A percentile compares a stretch with the other conserved stretches of the same genome.
These are phyloP conservation scores for Syzygium aromaticum DNA, from an alignment of 345 rosid genomes.

Conservation along the genomic window DNA sequence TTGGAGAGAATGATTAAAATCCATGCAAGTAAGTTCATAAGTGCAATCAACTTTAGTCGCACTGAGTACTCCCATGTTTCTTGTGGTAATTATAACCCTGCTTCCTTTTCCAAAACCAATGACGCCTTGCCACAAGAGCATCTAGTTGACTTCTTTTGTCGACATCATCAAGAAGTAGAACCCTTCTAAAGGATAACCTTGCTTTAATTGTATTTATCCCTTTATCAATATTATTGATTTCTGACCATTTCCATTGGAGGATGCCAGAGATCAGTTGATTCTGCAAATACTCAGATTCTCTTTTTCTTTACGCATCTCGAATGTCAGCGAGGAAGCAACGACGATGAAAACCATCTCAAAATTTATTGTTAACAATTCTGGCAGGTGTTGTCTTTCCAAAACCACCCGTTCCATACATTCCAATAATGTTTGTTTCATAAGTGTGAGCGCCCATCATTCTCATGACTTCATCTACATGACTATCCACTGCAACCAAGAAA, in stretches of 20 bases:
- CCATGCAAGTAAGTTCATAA: not conserved
- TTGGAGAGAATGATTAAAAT: not conserved
- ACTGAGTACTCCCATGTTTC: not conserved
- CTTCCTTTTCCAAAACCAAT: not conserved
- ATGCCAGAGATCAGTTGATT: not conserved
- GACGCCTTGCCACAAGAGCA: not conserved
- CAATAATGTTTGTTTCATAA: not conserved
- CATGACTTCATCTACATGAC: not conserved
- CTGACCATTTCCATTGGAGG: not conserved
- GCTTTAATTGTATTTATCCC: not conserved
- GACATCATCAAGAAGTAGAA: not conserved
- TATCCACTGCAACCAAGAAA: not conserved
- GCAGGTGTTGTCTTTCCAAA: not conserved
- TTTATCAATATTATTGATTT: not conserved
- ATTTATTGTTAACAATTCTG: not conserved
- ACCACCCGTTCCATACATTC: slow-evolving; percentile 1
- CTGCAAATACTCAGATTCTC: not conserved
- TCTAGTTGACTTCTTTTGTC: not conserved
- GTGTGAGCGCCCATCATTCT: not conserved
- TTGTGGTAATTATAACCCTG: not conserved
- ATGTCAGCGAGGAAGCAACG: not conserved
- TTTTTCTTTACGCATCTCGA: not conserved
- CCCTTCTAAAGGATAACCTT: not conserved
- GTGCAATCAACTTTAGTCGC: not conserved
- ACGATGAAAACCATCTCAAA: not conserved